These are phyloP conservation scores for Phytophthora rubi DNA, from an alignment of 352 stramenopile genomes.

Conservation along the genomic window DNA sequence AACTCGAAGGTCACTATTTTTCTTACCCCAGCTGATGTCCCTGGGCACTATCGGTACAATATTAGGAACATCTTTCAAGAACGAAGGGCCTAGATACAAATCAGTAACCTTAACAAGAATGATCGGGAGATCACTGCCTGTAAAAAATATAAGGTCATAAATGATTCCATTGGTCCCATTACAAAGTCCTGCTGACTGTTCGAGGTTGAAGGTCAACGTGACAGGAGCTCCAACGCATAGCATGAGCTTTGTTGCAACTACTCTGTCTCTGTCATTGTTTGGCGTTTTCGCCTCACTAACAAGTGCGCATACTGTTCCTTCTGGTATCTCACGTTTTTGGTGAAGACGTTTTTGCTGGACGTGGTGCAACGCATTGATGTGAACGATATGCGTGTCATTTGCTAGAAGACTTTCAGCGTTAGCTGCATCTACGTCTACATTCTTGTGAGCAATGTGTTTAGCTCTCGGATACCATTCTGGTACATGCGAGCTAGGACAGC, in stretches of 20 bases:
- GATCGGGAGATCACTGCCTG: neutral
- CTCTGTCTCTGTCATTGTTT: neutral
- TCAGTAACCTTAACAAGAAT: neutral
- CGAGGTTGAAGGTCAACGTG: neutral
- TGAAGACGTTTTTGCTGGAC: neutral
- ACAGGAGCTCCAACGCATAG: neutral
- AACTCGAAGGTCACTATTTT: neutral
- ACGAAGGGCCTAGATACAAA: neutral
- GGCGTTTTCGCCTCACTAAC: neutral
- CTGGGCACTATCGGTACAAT: conserved; percentile 1
- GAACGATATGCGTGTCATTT: neutral
- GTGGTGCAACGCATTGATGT: neutral
- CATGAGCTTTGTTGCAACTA: neutral
- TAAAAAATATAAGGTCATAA: neutral
- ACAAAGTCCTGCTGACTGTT: neutral
- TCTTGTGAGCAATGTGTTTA: neutral
- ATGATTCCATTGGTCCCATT: neutral
- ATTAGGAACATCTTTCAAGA: neutral
- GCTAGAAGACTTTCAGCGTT: neutral
- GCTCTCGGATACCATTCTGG: neutral
- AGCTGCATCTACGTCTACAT: neutral
- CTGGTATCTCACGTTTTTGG: neutral
- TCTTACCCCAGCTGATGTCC: conserved; percentile 1
- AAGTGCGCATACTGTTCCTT: neutral
- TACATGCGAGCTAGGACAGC: neutral